Base-by-base conservation (phyloP, 1,284 basidiomycete species). In the Cryptococcus sp. region DNA sequence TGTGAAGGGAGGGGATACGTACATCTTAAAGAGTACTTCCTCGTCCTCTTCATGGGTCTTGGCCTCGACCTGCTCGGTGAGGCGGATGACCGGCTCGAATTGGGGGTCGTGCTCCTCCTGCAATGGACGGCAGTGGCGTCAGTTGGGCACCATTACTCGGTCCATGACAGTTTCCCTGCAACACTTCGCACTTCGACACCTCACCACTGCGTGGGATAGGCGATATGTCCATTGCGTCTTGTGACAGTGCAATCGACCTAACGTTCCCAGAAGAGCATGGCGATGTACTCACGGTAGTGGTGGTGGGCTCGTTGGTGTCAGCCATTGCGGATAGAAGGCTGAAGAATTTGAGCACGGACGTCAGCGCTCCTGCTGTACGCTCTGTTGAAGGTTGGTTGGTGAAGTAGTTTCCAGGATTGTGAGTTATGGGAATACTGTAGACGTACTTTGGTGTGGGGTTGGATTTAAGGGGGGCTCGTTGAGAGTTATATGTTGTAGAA, bases 1-100 rank as follows among this genome's bases (percentile, higher is more conserved):
- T 12, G 23, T 42, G 43, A 28, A 35, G n/a, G n/a, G n/a, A n/a
- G 7, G 37, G 6, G 37, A 48, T 24, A 48, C 44, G 42, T 42
- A 96, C 95, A 98, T 91, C 83, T 98, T 98, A 86, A 98, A 98
- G 65, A 89, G 80, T 37, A 87, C 85, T 36, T 90, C 84, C 78
- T 99, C 96, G 70, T 97, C 87, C 77, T 98, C 96, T 79, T 99
- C 96, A 75, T 85, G 81, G 9, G 96, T 98, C 84, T 95, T 95
- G 56, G 87, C 87, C 74, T 94, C 91, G 63, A 98, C 89, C 76
- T 92, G 86, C 64, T 78, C 76, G n/a, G 92, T 96, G 78, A 98
- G 89, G 80, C 87, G 91, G 81, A 97, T 87, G 62, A 98, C 91
- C 47, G 96, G 95, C 80, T 98, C 94, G 77, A 92, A 98, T 67